phyloP scores from a whole-genome alignment of 306 rosid species.

The cucumber (Cucumis sativus) region DNA sequence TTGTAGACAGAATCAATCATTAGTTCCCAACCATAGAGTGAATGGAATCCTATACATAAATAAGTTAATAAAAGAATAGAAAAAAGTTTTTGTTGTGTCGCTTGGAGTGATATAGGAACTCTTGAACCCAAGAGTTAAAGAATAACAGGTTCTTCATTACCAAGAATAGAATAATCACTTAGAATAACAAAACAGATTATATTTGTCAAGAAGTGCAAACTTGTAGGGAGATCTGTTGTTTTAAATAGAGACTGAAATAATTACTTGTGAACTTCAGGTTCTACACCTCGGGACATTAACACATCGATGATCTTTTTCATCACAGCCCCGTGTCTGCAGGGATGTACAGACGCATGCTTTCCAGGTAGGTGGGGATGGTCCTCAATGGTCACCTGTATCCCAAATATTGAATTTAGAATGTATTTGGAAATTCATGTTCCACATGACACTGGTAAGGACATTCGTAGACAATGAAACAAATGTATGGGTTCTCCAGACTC shows the following conservation, averaged over 20 bases:
- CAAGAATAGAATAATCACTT: too few species aligned
- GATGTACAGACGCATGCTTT: constrained; percentile 96
- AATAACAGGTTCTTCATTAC: too few species aligned
- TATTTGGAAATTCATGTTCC: not conserved
- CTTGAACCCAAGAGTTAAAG: too few species aligned
- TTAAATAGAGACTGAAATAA: not conserved
- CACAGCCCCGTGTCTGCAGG: constrained; percentile 93
- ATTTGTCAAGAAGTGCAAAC: too few species aligned
- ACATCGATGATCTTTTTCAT: constrained; percentile 97
- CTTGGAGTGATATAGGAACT: too few species aligned
- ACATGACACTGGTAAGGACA: not conserved
- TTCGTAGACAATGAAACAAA: not conserved
- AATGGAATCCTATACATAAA: too few species aligned
- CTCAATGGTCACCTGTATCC: constrained; percentile 74
- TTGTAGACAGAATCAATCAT: too few species aligned
- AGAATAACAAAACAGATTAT: too few species aligned
- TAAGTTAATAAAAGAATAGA: too few species aligned
- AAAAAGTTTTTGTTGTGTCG: too few species aligned
- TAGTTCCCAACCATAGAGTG: too few species aligned
- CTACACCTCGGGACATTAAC: constrained; percentile 87
- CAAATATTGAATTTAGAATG: not conserved
- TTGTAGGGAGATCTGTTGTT: not conserved
- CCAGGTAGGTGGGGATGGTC: constrained; percentile 93
- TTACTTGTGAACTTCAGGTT: constrained; percentile 97
- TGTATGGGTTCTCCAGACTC: not conserved